phyloP scores from a whole-genome alignment of 2,329 filamentous ascomycete species.

The Trichoderma koningii region DNA sequence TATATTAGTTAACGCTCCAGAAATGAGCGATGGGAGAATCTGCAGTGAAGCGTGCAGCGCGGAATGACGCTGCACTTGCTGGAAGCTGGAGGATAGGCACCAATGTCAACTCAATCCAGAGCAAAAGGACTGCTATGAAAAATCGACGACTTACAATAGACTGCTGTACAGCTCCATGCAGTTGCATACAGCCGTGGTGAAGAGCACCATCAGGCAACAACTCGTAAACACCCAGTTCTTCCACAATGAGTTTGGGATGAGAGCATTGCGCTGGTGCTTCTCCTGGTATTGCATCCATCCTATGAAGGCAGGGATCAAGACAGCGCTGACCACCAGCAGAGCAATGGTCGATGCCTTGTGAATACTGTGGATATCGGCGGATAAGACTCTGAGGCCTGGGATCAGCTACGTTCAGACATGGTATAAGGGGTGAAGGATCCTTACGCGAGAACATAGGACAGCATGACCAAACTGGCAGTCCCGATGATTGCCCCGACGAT shows the following conservation, averaged over 20 bases:
- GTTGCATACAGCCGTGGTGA: slow-evolving; percentile 50
- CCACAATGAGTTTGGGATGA: slow-evolving; percentile 66
- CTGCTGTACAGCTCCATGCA: slow-evolving; percentile 51
- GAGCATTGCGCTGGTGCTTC: slow-evolving; percentile 48
- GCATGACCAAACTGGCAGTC: slow-evolving; percentile 48
- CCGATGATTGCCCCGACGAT: slow-evolving; percentile 55
- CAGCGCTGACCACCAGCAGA: slow-evolving; percentile 47
- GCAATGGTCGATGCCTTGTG: slow-evolving; percentile 47
- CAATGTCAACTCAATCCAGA: not conserved
- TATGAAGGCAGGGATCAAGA: slow-evolving; percentile 52
- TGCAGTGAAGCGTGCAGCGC: slow-evolving; percentile 49
- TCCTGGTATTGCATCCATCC: slow-evolving; percentile 56
- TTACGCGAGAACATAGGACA: slow-evolving; percentile 58
- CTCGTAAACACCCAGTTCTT: slow-evolving; percentile 56
- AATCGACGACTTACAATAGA: slow-evolving; percentile 47
- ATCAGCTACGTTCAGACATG: not conserved
- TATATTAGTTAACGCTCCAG: slow-evolving; percentile 48
- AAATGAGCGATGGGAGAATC: slow-evolving; percentile 49
- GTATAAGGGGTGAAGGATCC: slow-evolving; percentile 31
- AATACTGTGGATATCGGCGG: slow-evolving; percentile 44
- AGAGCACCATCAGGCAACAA: slow-evolving; percentile 53
- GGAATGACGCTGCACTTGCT: slow-evolving; percentile 50
- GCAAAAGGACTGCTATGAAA: not conserved
- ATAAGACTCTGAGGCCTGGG: slow-evolving; percentile 34
- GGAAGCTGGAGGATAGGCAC: slow-evolving; percentile 45